These are phyloP conservation scores for Penicillium diatomitis DNA, from an alignment of 495 filamentous ascomycete genomes.

Conservation along the genomic window DNA sequence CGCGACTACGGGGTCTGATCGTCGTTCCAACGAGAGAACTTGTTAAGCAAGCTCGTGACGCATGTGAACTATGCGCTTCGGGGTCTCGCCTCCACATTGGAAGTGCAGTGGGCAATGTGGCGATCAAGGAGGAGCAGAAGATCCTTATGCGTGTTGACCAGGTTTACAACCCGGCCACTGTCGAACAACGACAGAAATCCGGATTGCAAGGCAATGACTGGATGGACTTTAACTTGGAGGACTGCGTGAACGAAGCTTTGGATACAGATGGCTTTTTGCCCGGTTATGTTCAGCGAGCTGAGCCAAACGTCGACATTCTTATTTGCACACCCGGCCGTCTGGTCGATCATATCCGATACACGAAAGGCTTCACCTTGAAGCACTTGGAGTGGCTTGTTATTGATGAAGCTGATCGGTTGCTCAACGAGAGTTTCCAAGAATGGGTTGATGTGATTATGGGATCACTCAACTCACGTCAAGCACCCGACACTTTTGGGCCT, in stretches of 20 bases:
- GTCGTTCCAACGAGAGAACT: constrained; percentile 87
- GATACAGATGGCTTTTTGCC: constrained; percentile 37
- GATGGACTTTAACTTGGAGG: constrained; percentile 38
- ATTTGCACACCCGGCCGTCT: constrained; percentile 89
- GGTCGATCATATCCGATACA: constrained; percentile 83
- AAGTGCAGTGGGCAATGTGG: constrained; percentile 69
- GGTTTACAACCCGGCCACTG: constrained; percentile 49
- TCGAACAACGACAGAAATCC: constrained; percentile 30
- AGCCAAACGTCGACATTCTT: constrained; percentile 74
- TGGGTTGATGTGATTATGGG: constrained; percentile 72
- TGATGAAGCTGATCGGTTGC: constrained; percentile 87
- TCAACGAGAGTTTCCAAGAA: constrained; percentile 87
- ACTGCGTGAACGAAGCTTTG: constrained; percentile 32
- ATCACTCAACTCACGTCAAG: constrained; percentile 43
- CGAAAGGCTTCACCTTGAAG: constrained; percentile 72
- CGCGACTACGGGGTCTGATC: constrained; percentile 63
- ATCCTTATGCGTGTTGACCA: constrained; percentile 54
- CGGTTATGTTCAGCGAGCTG: constrained; percentile 51
- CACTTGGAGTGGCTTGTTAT: constrained; percentile 83
- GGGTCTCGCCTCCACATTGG: constrained; percentile 64
- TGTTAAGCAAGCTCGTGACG: constrained; percentile 69
- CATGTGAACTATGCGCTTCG: constrained; percentile 57
- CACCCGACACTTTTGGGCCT: constrained; percentile 41
- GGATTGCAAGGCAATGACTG: constrained; percentile 37
- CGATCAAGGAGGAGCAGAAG: constrained; percentile 65